These are phyloP conservation scores for Fagopyrum tataricum DNA, from an alignment of 148 eudicot species.

Conservation along the genomic window DNA sequence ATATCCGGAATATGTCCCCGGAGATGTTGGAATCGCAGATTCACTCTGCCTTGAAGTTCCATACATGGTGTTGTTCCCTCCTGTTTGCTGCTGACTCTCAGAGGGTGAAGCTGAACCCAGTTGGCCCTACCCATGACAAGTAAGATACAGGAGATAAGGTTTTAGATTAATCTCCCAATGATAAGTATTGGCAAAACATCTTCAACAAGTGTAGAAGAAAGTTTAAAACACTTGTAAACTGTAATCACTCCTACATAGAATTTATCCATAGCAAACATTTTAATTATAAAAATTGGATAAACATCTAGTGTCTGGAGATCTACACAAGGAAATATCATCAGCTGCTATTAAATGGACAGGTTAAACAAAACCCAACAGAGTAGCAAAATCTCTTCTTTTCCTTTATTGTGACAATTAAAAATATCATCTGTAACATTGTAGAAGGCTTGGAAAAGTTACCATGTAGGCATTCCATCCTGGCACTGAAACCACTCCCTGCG, in stretches of 20 bases:
- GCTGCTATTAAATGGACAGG: background rate
- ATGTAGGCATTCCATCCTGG: slow-evolving; percentile 81
- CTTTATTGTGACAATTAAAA: background rate
- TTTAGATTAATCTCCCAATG: background rate
- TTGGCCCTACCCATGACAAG: slow-evolving; percentile 48
- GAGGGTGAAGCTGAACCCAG: slow-evolving; percentile 60
- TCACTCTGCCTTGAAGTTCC: slow-evolving; percentile 49
- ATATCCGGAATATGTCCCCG: slow-evolving; percentile 38
- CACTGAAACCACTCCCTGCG: slow-evolving; percentile 81
- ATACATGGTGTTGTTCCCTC: slow-evolving; percentile 44
- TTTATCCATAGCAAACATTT: background rate
- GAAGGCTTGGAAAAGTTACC: slow-evolving; percentile 24
- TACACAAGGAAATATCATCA: background rate
- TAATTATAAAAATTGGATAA: background rate
- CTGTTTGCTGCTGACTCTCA: slow-evolving; percentile 57
- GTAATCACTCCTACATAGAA: background rate
- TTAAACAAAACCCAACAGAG: background rate
- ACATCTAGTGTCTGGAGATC: background rate
- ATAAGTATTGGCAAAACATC: background rate
- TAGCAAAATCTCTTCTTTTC: background rate
- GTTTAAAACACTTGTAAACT: background rate
- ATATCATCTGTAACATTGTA: background rate
- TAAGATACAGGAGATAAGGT: background rate
- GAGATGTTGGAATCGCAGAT: slow-evolving; percentile 42
- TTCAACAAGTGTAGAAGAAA: background rate